Evolutionary conservation across 768 basidiomycete genomes (phyloP), one percentile per base, ranked within the genome.

Genomic region (Tylopilus vinaceipallidus): DNA sequence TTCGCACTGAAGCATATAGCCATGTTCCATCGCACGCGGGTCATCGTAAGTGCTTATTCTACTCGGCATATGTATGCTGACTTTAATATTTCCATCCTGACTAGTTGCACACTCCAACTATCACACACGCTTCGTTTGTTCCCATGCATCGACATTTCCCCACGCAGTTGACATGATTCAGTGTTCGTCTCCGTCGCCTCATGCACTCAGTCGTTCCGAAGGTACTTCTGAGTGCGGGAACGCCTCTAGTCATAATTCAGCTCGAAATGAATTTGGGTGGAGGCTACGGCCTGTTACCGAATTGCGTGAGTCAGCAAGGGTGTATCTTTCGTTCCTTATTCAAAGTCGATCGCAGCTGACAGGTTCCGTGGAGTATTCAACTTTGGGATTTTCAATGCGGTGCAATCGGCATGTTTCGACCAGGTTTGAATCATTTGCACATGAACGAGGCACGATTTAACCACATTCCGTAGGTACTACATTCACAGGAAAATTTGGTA

Each of bases 301-400:
- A 37, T 76, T 93, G 37, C 83, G 90, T 91, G 54, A 56, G 80
- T 50, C 6, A 17, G 4, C 26, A 35, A 23, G 38, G 23, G 26
- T 43, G 10, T 16, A 24, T 19, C 14, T 1, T 39, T 23, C 36
- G 11, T 50, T 27, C 49, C 4, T 29, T 13, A 51, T 50, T 40
- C 53, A 52, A 30, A n/a, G 53, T 33, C 51, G 14, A 38, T 36
- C 38, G 9, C 56, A 95, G 95, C 91, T 43, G 89, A 93, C 61
- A 75, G 83, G 14, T 93, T 87, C 66, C 81, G 89, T 14, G 73
- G 77, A 0, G 71, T 92, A 2, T 97, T 95, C 79, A 88, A 88
- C 60, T 97, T 95, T 56, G 83, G 84, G 0, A 80, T 87, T 3
- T 98, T 98, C 75, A 98, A 98, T 64, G 84, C 87, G 3, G 81